Evolutionary conservation across 2,329 filamentous ascomycete species (phyloP).

Genomic region (Trichophyton schoenleinii): DNA sequence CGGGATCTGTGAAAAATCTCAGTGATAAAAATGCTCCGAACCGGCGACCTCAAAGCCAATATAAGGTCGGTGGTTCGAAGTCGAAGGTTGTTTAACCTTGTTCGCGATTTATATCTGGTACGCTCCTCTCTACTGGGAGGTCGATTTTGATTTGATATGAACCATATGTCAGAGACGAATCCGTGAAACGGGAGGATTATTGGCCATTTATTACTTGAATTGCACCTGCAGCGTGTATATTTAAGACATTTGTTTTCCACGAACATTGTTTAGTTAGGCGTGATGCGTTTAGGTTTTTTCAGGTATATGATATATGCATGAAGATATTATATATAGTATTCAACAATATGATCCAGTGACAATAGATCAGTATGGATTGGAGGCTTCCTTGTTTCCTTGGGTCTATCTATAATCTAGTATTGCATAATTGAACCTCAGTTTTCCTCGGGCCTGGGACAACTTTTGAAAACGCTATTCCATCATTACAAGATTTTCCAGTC

Average conservation of each 20-base stretch:
- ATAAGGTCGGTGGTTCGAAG: not conserved
- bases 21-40: not conserved
- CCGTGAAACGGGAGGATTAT: not conserved
- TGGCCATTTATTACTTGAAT: not conserved
- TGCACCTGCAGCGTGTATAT: not conserved
- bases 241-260: not conserved
- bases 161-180: no score
- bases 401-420: not conserved
- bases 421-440: not conserved
- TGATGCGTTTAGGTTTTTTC: not conserved
- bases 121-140: no score
- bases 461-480: constrained; percentile 1
- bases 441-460: not conserved
- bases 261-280: not conserved
- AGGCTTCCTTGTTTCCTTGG: not conserved
- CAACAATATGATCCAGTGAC: no score
- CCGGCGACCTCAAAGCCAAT: not conserved
- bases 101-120: no score
- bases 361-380: not conserved
- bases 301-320: not conserved
- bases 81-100: no score
- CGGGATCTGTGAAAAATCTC: not conserved
- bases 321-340: not conserved
- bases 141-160: no score
- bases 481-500: not conserved